Conservation (phyloP, 2,329 filamentous ascomycete species). For the Albifimbria verrucaria region DNA sequence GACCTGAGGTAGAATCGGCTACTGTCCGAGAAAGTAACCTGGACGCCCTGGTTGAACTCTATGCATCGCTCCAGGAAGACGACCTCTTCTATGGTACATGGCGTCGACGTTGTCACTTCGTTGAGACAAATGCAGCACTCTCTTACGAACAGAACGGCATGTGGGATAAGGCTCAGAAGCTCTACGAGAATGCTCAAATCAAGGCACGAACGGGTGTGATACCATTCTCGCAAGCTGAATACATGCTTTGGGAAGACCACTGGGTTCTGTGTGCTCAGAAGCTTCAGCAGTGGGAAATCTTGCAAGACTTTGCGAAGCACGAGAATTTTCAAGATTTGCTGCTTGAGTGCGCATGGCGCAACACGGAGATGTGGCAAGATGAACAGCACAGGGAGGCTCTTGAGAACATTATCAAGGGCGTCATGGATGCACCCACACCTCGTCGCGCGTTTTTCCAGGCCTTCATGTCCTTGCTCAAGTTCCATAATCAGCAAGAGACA, state of each 20-base stretch:
- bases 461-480: constrained; percentile 94
- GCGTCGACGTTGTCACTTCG: constrained; percentile 90
- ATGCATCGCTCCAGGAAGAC: constrained; percentile 86
- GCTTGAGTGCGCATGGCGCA: constrained; percentile 92
- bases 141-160: constrained; percentile 99
- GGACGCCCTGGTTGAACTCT: constrained; percentile 92
- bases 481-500: constrained; percentile 83
- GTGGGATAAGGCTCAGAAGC: constrained; percentile 97
- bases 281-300: constrained; percentile 96
- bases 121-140: constrained; percentile 94
- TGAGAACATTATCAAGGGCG: constrained; percentile 90
- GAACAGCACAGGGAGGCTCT: constrained; percentile 83
- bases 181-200: constrained; percentile 95
- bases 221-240: constrained; percentile 93
- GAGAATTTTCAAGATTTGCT: constrained; percentile 97
- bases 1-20: constrained; percentile 78
- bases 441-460: constrained; percentile 95
- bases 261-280: constrained; percentile 98
- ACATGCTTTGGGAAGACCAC: constrained; percentile 99
- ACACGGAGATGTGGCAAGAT: constrained; percentile 91
- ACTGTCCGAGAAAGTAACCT: constrained; percentile 89
- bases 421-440: constrained; percentile 95
- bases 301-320: constrained; percentile 97
- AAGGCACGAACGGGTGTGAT: constrained; percentile 95
- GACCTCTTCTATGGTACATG: constrained; percentile 98